A percentile compares a stretch with the other conserved stretches of the same genome.
Conservation (phyloP, 768 basidiomycete species). For the Lactarius akahatsu region DNA sequence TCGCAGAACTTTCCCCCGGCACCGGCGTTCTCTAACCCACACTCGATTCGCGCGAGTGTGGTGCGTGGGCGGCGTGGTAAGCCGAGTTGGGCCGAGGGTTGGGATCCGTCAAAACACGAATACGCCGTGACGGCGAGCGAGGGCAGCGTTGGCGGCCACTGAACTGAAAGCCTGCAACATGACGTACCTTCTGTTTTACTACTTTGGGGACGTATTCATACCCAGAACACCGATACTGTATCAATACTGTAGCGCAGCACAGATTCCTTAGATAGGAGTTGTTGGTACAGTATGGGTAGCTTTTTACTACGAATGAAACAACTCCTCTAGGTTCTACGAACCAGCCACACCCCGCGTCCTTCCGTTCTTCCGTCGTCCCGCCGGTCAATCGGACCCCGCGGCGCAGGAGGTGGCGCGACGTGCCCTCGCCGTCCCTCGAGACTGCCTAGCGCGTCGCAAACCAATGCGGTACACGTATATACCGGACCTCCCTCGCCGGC, state of each 20-base stretch:
- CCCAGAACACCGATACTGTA: not conserved
- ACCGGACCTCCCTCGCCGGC: slow-evolving; percentile 20
- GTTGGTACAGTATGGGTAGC: not conserved
- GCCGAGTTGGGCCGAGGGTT: slow-evolving; percentile 42
- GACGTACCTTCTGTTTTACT: not conserved
- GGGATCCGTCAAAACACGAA: slow-evolving; percentile 44
- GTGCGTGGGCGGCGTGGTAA: slow-evolving; percentile 31
- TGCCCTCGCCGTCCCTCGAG: slow-evolving; percentile 9
- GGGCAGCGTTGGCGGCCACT: slow-evolving; percentile 32
- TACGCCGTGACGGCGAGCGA: slow-evolving; percentile 46
- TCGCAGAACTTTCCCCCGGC: slow-evolving; percentile 34
- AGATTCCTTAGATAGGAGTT: no score
- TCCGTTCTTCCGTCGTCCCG: not conserved
- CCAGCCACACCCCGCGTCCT: not conserved
- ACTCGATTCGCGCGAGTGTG: slow-evolving; percentile 30
- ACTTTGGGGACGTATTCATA: slow-evolving; percentile 1
- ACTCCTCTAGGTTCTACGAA: not conserved
- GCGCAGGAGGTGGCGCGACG: not conserved
- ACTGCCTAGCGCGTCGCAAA: slow-evolving; percentile 20
- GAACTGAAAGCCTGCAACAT: not conserved
- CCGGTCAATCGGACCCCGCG: not conserved
- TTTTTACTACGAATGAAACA: not conserved
- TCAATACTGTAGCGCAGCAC: not conserved
- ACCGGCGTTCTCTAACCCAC: slow-evolving; percentile 33
- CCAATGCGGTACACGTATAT: slow-evolving; percentile 17